Conservation (phyloP, 768 basidiomycete genomes). For the Amanita pallidorosea region DNA sequence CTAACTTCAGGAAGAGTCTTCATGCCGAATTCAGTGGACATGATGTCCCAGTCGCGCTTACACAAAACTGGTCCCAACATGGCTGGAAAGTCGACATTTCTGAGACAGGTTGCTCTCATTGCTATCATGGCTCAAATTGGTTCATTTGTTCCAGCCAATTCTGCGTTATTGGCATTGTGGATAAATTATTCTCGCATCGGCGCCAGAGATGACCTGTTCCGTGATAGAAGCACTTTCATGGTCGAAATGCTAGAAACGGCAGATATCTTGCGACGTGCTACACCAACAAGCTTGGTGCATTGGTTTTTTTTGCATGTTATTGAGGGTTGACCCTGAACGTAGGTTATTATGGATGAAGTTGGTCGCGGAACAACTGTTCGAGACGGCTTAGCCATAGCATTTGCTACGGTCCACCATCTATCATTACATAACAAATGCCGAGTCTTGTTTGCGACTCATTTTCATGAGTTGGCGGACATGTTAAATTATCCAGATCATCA, state of each 20-base stretch:
- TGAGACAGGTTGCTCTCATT: constrained; percentile 87
- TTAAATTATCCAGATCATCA: constrained; percentile 45
- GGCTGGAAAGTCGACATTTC: constrained; percentile 89
- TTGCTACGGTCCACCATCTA: constrained; percentile 80
- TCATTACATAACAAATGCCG: constrained; percentile 61
- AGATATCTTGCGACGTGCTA: constrained; percentile 80
- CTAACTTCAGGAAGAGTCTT: constrained; percentile 65
- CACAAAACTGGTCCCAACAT: constrained; percentile 91
- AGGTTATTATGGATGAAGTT: constrained; percentile 99
- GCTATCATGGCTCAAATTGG: constrained; percentile 87
- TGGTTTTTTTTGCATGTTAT: neutral
- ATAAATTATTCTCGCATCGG: constrained; percentile 91
- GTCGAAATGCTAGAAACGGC: constrained; percentile 96
- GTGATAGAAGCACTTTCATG: constrained; percentile 95
- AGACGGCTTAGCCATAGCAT: constrained; percentile 91
- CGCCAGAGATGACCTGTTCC: constrained; percentile 89
- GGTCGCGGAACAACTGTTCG: constrained; percentile 89
- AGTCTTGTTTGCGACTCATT: constrained; percentile 97
- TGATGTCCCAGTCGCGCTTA: constrained; percentile 50
- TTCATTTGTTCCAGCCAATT: constrained; percentile 86
- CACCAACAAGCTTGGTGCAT: constrained; percentile 69
- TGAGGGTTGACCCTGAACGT: neutral
- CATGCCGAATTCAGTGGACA: constrained; percentile 69
- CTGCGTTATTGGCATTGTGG: constrained; percentile 78
- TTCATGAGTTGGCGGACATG: constrained; percentile 87